Conservation (phyloP, 495 filamentous ascomycete genomes). For the Trichoderma orchidacearum region DNA sequence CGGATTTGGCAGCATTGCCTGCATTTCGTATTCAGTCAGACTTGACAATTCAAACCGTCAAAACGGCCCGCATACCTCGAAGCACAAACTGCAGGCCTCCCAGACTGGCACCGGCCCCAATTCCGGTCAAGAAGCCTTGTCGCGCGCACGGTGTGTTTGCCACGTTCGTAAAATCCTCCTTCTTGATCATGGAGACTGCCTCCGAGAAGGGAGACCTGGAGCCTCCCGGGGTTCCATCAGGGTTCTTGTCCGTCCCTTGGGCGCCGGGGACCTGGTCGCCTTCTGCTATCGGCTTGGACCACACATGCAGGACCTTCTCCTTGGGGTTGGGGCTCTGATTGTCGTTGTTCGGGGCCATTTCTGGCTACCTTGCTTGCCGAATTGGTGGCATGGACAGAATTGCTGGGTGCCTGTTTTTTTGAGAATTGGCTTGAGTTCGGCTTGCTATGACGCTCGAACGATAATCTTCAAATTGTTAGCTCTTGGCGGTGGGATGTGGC, state of each 20-base stretch:
- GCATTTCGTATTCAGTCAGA: constrained; percentile 10
- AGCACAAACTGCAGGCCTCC: constrained; percentile 59
- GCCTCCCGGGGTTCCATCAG: constrained; percentile 29
- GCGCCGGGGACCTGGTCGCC: constrained; percentile 6
- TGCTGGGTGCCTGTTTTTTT: neutral
- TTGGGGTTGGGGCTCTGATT: neutral
- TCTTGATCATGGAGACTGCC: constrained; percentile 48
- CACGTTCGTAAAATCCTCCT: constrained; percentile 57
- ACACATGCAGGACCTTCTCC: constrained; percentile 1
- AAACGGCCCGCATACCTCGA: constrained; percentile 49
- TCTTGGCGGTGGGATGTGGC: neutral
- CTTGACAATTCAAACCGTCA: too few species aligned
- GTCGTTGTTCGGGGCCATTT: constrained; percentile 1
- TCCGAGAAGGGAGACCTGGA: constrained; percentile 39
- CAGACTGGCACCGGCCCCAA: constrained; percentile 59
- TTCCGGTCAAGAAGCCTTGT: constrained; percentile 68
- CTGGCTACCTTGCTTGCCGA: neutral
- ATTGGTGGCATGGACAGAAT: neutral
- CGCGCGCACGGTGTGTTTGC: constrained; percentile 75
- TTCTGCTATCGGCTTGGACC: constrained; percentile 2
- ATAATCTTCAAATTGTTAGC: neutral
- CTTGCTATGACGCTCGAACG: neutral
- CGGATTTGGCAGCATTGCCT: constrained; percentile 25
- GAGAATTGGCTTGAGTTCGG: too few species aligned
- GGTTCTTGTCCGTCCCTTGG: constrained; percentile 5